A percentile compares a stretch with the other conserved stretches of the same genome.
These are phyloP conservation scores for Ceriops zippeliana DNA, from an alignment of 345 rosid species.

Conservation along the genomic window DNA sequence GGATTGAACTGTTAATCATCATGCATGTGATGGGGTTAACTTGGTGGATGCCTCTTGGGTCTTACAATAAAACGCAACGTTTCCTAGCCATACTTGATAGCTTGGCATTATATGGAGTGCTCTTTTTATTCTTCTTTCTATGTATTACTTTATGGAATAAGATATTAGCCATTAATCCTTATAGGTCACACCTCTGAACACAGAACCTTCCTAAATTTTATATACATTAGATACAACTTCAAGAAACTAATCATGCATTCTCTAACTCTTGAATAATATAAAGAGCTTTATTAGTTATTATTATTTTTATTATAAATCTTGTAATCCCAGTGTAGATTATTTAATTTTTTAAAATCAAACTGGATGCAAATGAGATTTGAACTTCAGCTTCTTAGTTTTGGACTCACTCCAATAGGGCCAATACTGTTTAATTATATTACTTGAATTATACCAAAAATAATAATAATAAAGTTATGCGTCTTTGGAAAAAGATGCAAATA, in stretches of 20 bases:
- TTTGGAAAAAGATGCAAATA: background rate
- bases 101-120: background rate
- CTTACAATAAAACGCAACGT: background rate
- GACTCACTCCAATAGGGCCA: too few species aligned
- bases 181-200: background rate
- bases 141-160: background rate
- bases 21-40: slow-evolving; percentile 4
- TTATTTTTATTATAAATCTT: too few species aligned
- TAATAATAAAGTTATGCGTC: too few species aligned
- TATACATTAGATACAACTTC: slow-evolving; percentile 2
- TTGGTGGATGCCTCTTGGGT: slow-evolving; percentile 7
- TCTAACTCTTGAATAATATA: background rate
- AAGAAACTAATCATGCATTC: background rate
- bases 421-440: background rate
- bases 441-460: background rate
- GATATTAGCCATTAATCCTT: background rate
- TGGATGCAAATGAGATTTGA: too few species aligned
- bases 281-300: too few species aligned
- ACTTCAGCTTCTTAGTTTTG: too few species aligned
- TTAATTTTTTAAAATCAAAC: too few species aligned
- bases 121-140: background rate
- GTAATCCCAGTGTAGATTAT: too few species aligned
- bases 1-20: slow-evolving; percentile 6
- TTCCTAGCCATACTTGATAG: background rate
- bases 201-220: background rate